Conservation (phyloP, 2,329 filamentous ascomycete genomes). For the Bertia moriformis region DNA sequence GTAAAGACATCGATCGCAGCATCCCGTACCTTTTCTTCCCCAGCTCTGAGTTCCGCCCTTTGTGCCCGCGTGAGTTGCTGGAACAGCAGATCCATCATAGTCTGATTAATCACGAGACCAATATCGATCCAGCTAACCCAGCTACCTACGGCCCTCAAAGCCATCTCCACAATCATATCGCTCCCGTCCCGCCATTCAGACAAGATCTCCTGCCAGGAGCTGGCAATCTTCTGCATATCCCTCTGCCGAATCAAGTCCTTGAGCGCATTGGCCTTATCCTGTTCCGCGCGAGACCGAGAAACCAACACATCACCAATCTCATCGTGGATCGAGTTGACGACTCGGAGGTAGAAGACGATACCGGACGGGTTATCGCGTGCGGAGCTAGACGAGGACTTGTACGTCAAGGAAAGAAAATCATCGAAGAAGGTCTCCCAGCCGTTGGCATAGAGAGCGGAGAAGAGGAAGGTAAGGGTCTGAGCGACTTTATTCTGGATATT, state of each 20-base stretch:
- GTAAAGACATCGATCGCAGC: conserved; percentile 89
- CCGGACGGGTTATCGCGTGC: conserved; percentile 59
- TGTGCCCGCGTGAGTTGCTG: conserved; percentile 70
- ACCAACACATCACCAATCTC: conserved; percentile 92
- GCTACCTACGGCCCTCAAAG: conserved; percentile 78
- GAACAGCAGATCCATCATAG: conserved; percentile 72
- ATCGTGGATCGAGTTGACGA: conserved; percentile 82
- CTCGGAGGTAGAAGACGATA: conserved; percentile 74
- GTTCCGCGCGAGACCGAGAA: conserved; percentile 61
- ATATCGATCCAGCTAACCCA: conserved; percentile 99
- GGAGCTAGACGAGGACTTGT: conserved; percentile 18
- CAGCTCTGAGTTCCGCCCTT: conserved; percentile 23
- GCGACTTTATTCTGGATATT: conserved; percentile 92
- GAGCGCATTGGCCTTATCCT: conserved; percentile 72
- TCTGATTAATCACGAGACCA: conserved; percentile 75
- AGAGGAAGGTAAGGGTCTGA: conserved; percentile 87
- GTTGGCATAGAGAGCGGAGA: conserved; percentile 70
- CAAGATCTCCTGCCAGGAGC: conserved; percentile 84
- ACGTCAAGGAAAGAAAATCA: conserved; percentile 67
- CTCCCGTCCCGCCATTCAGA: conserved; percentile 53
- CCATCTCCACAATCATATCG: conserved; percentile 68
- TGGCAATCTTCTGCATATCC: conserved; percentile 76
- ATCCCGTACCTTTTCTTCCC: conserved; percentile 70
- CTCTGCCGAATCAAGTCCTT: conserved; percentile 80
- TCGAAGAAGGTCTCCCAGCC: conserved; percentile 85